A percentile compares a stretch with the other conserved stretches of the same genome.
Conservation (phyloP, 345 rosid genomes). For the Iberis pinnata region DNA sequence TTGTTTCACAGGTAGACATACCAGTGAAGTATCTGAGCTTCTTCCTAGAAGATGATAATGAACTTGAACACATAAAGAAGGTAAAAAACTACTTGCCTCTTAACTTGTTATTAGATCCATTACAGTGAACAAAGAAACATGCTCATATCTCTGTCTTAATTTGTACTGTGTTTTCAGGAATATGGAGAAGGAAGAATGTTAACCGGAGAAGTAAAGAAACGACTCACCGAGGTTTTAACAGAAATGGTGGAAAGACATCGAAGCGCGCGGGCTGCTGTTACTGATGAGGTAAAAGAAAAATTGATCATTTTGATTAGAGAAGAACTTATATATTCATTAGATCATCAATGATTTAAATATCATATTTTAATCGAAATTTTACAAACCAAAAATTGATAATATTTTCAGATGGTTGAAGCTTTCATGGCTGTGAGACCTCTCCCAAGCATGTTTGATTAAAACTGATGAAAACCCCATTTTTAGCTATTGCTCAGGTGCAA, state of each 20-base stretch:
- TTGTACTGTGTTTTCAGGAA: constrained; percentile 36
- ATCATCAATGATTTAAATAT: background rate
- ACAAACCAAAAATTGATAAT: background rate
- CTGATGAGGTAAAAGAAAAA: constrained; percentile 63
- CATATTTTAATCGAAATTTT: background rate
- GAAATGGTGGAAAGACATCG: constrained; percentile 79
- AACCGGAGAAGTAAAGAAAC: constrained; percentile 73
- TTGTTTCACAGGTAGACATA: constrained; percentile 65
- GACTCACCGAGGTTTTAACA: constrained; percentile 58
- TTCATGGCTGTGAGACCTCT: constrained; percentile 91
- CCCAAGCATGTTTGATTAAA: constrained; percentile 69
- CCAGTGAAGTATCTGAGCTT: constrained; percentile 70
- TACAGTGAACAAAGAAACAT: background rate
- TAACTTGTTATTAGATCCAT: constrained; percentile 6
- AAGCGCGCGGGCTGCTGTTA: constrained; percentile 69
- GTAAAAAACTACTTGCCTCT: constrained; percentile 24
- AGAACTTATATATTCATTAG: too few species aligned
- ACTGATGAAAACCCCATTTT: background rate
- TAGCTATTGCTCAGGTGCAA: background rate
- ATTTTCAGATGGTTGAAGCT: constrained; percentile 79
- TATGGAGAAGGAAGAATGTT: constrained; percentile 81
- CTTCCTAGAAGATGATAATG: constrained; percentile 76
- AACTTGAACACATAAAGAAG: constrained; percentile 74
- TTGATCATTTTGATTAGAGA: too few species aligned
- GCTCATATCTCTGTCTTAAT: background rate